Evolutionary conservation across 306 rosid species (phyloP), one percentile per base, ranked within the genome.

Genomic region (Fragaria ananassa): DNA sequence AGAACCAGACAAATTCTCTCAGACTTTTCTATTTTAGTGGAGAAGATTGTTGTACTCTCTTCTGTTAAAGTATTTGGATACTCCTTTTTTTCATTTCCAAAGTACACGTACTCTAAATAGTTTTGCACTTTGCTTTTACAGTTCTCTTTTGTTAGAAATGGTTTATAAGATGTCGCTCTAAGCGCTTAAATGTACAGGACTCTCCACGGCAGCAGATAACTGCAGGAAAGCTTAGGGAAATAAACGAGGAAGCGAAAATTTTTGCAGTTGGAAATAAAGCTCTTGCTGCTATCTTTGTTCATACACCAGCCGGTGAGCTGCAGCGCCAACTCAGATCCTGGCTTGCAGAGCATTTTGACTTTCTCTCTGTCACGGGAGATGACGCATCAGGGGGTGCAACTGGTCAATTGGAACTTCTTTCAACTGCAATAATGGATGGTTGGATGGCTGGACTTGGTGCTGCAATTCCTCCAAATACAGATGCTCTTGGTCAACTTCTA

Each of bases 401-500:
- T 76, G 96, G 98, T 88, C 97, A 92, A 85, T 83, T 95, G 87
- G 98, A 95, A 86, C 98, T 95, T 82, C 97, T 95, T 85, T 95
- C 98, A 81, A 95, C 98, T 79, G 97, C 98, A 75, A 90, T 92
- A 79, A 95, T 95, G 98, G 98, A 95, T 85, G 97, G 98, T 79
- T 95, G 98, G 97, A 95, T 92, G 93, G 98, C 97, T 70, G 98
- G 97, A 79, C 97, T 95, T 76, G 97, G 98, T 83, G 98, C 97
- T 78, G 98, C 98, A 25, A 64, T 89, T 75, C 97, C 97, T 87
- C 97, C 97, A 31, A 75, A 82, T 31, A 92, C 98, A 19, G 98
- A 95, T 86, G 98, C 98, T 71, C 95, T 92, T 80, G 98, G 98
- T 76, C 96, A 92, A 88, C 92, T 95, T 82, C 83, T 95, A 70